These are phyloP conservation scores for Hortaea werneckii DNA, from an alignment of 2,329 filamentous ascomycete species.

Conservation along the genomic window DNA sequence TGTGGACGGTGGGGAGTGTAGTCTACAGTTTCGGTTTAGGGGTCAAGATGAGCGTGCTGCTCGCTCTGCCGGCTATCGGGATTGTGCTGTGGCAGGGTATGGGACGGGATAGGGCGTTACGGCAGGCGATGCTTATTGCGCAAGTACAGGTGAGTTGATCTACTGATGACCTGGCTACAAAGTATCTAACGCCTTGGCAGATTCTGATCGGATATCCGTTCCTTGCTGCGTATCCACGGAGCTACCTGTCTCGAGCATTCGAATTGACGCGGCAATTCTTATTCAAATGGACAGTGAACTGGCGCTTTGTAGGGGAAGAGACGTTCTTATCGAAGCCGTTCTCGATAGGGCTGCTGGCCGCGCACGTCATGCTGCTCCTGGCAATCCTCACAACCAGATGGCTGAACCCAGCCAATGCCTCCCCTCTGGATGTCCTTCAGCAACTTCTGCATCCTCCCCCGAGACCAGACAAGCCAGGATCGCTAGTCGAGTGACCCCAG, in stretches of 20 bases:
- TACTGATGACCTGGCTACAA: not conserved
- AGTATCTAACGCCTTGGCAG: constrained; percentile 26
- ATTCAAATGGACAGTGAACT: constrained; percentile 98
- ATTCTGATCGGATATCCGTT: constrained; percentile 57
- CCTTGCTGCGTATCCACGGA: constrained; percentile 50
- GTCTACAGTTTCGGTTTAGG: constrained; percentile 71
- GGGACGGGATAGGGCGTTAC: constrained; percentile 56
- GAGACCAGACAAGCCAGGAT: constrained; percentile 47
- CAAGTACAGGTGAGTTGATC: constrained; percentile 59
- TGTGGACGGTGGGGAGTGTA: constrained; percentile 63
- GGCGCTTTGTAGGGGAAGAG: constrained; percentile 85
- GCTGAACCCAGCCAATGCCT: constrained; percentile 57
- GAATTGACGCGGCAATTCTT: constrained; percentile 85
- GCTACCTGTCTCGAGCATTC: constrained; percentile 75
- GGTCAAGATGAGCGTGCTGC: constrained; percentile 88
- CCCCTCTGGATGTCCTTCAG: constrained; percentile 45
- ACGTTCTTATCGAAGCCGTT: constrained; percentile 65
- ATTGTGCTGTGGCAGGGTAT: constrained; percentile 64
- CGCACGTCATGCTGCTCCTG: constrained; percentile 56
- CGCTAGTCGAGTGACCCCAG: constrained; percentile 51
- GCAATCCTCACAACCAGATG: constrained; percentile 60
- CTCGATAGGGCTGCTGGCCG: constrained; percentile 53
- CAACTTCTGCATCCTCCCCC: constrained; percentile 35
- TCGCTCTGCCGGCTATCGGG: constrained; percentile 72
- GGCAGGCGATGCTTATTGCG: constrained; percentile 59